Conservation (phyloP, 2,329 filamentous ascomycete species). For the Pochonia chlamydosporia region DNA sequence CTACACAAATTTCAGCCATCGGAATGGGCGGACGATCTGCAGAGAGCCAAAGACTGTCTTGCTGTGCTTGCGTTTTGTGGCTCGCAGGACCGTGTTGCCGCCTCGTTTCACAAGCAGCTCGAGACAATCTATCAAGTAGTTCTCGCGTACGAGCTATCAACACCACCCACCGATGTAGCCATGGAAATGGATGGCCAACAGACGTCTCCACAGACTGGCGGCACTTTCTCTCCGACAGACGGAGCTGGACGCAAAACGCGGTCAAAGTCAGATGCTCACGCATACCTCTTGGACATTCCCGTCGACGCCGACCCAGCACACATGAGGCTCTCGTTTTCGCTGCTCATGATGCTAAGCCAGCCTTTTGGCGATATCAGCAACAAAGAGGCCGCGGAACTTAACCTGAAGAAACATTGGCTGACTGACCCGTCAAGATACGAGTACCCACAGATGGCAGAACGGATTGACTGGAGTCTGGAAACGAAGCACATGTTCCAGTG, state of each 20-base stretch:
- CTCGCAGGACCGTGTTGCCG: slow-evolving; percentile 2
- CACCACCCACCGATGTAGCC: not conserved
- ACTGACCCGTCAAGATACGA: not conserved
- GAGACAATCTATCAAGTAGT: not conserved
- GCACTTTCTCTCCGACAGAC: not conserved
- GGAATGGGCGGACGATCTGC: not conserved
- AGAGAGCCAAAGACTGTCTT: slow-evolving; percentile 2
- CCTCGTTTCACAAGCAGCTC: not conserved
- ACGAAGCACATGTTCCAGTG: not conserved
- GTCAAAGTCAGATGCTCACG: too few species aligned
- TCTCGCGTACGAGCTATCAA: not conserved
- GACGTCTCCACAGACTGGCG: not conserved
- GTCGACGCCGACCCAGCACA: not conserved
- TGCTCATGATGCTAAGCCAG: not conserved
- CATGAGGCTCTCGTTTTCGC: not conserved
- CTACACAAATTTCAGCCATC: slow-evolving; percentile 2
- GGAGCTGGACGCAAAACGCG: not conserved
- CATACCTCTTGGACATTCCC: not conserved
- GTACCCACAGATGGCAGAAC: not conserved
- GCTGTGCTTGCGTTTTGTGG: slow-evolving; percentile 5
- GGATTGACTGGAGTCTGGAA: not conserved
- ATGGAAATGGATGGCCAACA: not conserved
- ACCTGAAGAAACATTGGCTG: not conserved
- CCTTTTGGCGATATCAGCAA: not conserved
- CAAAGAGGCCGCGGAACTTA: not conserved